Evolutionary conservation across 164 flowering plant species (phyloP).

Genomic region (Chloranthus sessilifolius): DNA sequence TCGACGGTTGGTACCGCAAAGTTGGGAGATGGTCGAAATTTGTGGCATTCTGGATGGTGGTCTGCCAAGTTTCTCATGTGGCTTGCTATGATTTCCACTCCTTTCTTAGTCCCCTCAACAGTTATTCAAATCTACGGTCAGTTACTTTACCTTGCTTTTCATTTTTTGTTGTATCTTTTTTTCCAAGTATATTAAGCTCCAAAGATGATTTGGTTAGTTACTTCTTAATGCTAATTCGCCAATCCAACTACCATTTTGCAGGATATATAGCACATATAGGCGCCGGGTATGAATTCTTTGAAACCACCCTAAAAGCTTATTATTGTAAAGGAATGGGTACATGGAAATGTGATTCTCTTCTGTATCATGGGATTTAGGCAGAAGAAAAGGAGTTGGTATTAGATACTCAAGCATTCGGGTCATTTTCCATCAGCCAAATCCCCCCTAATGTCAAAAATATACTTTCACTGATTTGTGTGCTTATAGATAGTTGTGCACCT

Average conservation of each 20-base stretch:
- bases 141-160: conserved; percentile 15
- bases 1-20: conserved; percentile 69
- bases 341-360: no score
- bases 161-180: not conserved
- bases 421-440: no score
- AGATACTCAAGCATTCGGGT: no score
- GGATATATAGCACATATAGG: conserved; percentile 87
- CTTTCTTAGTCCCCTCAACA: conserved; percentile 59
- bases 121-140: conserved; percentile 67
- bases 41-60: conserved; percentile 97
- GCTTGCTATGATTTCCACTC: conserved; percentile 39
- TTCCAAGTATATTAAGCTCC: not conserved
- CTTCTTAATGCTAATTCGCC: no score
- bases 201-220: no score
- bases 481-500: no score
- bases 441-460: no score
- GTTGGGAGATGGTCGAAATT: conserved; percentile 41
- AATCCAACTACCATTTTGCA: conserved; percentile 29
- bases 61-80: conserved; percentile 48
- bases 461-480: no score
- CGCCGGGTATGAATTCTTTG: conserved; percentile 61
- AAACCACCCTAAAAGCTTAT: no score
- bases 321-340: no score
- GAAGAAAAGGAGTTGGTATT: no score
- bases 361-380: no score